A percentile compares a stretch with the other conserved stretches of the same genome.
Conservation (phyloP, 345 rosid species). For the Acer campestre region DNA sequence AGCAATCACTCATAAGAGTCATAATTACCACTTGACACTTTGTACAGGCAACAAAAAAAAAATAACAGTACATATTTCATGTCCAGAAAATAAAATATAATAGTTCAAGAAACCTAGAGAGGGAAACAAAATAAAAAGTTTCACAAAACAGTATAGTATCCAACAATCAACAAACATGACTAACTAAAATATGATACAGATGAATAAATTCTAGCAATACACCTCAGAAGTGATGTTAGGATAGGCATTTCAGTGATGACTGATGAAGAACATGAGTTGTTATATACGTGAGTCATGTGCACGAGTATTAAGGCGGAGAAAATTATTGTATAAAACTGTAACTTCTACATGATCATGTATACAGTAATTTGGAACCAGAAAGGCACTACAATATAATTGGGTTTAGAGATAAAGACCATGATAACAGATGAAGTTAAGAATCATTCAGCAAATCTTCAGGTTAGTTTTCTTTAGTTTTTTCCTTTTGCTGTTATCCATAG, state of each 20-base stretch:
- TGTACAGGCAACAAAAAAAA: neutral
- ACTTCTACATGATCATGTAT: neutral
- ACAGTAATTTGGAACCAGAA: too few species aligned
- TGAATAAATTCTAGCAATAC: neutral
- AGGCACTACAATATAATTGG: neutral
- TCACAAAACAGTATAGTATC: neutral
- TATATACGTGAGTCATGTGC: neutral
- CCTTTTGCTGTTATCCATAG: neutral
- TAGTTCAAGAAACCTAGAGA: neutral
- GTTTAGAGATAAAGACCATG: neutral
- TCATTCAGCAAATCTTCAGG: neutral
- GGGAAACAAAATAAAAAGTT: neutral
- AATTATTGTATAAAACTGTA: neutral
- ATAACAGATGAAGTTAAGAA: neutral
- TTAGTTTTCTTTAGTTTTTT: neutral
- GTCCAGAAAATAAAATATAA: neutral
- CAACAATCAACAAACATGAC: neutral
- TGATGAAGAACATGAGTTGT: neutral
- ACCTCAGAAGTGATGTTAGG: neutral
- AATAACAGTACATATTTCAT: neutral
- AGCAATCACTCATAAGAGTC: neutral
- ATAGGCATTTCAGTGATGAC: neutral
- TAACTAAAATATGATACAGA: neutral
- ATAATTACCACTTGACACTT: neutral
- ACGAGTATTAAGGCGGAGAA: neutral